phyloP scores from a whole-genome alignment of 768 basidiomycete genomes.

The Naematelia aurantialba region DNA sequence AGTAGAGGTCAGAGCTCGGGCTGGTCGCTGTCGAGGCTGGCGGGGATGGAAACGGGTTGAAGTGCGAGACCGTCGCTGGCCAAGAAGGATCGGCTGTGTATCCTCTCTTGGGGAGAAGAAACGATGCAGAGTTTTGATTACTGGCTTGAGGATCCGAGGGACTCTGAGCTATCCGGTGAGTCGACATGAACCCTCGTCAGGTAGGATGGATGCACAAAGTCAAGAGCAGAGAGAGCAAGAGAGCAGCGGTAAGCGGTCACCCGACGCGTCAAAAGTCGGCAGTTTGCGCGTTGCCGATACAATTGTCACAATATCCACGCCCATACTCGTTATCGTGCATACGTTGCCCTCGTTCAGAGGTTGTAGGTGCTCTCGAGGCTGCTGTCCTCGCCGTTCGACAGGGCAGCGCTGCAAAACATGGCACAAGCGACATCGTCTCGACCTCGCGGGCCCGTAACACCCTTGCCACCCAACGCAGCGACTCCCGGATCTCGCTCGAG shows the following conservation, averaged over 20 bases:
- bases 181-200: background rate
- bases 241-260: background rate
- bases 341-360: no score
- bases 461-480: background rate
- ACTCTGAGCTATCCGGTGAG: background rate
- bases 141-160: background rate
- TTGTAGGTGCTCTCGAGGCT: no score
- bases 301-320: no score
- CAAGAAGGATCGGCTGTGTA: background rate
- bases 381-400: no score
- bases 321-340: no score
- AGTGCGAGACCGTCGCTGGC: background rate
- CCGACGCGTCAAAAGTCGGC: background rate
- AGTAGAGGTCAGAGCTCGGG: background rate
- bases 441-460: background rate
- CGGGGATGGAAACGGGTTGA: background rate
- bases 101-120: background rate
- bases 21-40: background rate
- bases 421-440: background rate
- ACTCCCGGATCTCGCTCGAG: background rate
- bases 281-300: background rate
- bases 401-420: no score
- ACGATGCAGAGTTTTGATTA: background rate
- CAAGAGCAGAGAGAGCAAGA: background rate
- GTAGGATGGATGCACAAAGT: no score